Evolutionary conservation across 345 rosid genomes (phyloP), one percentile per base, ranked within the genome.

Genomic region (Brassica carinata): DNA sequence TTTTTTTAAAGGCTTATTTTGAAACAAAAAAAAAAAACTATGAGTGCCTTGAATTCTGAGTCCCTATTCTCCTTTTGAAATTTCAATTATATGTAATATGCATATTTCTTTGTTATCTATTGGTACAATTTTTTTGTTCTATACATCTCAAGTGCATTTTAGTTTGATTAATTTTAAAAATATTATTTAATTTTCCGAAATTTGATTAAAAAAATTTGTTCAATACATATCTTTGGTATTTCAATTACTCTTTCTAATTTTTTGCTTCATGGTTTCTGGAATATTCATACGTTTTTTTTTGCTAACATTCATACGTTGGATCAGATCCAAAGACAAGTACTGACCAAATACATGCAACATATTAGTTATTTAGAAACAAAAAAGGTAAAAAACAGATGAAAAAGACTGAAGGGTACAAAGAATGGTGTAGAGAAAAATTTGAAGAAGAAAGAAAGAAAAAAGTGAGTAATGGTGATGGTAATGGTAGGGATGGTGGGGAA

Each of bases 401-500:
- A 63, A 51, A 48, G 14, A 51, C 17, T 53, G 48, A 73, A 67
- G 82, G 82, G 69, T 48, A 79, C 82, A 79, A 4, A 62, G 34
- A 62, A 62, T 79, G 82, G 77, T 66, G 77, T 6, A 29, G 38
- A 67, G 64, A 73, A 74, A 79, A 62, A 27, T 43, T 3, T 33
- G 79, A 75, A 75, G 71, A 69, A 80, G 67, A 63, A 62, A 74
- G 69, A 43, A 40, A 64, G 13, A 15, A 74, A 64, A 48, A 48
- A 48, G 55, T 69, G 80, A 81, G 72, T 38, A 70, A 75, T 55
- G 76, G 76, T 80, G 76, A 80, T 80, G 79, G 75, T 64, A 64
- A 18, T 75, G 79, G 83, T 75, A 80, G 79, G 76, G 68, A 18
- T 70, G 62, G 67, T 70, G 76, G 83, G 83, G 83, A 75, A 81